Percentiles rank a stretch among this genome's conserved stretches.
These are phyloP conservation scores for Epicoccum sorghinum DNA, from an alignment of 2,329 filamentous ascomycete species.

Conservation along the genomic window DNA sequence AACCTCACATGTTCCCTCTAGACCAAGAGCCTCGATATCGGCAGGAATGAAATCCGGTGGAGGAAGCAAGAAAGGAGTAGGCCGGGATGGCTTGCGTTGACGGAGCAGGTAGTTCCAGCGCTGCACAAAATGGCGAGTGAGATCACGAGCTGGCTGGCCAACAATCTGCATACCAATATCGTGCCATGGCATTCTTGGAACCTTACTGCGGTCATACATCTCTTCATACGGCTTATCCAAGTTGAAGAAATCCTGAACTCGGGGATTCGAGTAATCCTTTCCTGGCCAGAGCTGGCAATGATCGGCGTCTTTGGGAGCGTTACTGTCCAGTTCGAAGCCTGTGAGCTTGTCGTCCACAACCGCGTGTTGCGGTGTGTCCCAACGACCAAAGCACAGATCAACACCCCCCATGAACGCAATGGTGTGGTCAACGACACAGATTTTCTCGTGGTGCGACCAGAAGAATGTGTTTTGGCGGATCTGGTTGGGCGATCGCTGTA, in stretches of 20 bases:
- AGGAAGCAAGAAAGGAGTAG: constrained; percentile 89
- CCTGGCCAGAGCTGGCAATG: constrained; percentile 96
- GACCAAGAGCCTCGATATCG: constrained; percentile 84
- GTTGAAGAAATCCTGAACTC: constrained; percentile 92
- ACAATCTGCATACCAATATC: constrained; percentile 98
- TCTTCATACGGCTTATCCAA: constrained; percentile 96
- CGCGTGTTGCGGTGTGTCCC: constrained; percentile 94
- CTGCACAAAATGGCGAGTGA: constrained; percentile 96
- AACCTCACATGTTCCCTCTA: constrained; percentile 94
- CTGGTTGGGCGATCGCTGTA: constrained; percentile 95
- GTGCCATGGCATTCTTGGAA: constrained; percentile 97
- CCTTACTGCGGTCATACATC: constrained; percentile 92
- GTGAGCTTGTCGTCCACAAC: constrained; percentile 93
- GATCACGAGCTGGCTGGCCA: constrained; percentile 89
- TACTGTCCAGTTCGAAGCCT: constrained; percentile 78
- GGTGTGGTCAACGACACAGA: constrained; percentile 96
- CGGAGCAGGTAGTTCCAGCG: constrained; percentile 97
- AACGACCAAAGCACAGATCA: constrained; percentile 94
- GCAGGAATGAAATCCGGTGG: constrained; percentile 88
- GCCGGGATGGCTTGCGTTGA: constrained; percentile 89
- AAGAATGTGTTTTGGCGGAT: constrained; percentile 99
- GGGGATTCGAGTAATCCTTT: constrained; percentile 97
- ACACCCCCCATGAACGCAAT: constrained; percentile 95
- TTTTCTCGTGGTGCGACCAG: constrained; percentile 97
- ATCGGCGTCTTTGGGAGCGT: constrained; percentile 80